Base-by-base conservation (phyloP, 495 filamentous ascomycete species). In the Aspergillus affinis region DNA sequence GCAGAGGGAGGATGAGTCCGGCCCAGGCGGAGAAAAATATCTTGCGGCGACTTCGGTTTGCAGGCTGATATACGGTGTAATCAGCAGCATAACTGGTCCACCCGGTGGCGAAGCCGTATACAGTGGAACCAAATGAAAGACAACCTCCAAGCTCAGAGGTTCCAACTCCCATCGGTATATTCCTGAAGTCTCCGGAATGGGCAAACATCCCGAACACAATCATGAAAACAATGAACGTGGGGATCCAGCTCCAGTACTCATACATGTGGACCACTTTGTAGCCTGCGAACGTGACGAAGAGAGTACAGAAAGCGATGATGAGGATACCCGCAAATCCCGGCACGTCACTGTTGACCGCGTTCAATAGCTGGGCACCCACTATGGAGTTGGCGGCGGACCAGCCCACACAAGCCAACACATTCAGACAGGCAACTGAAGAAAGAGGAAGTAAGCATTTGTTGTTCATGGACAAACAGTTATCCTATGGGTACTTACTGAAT, bases 21-120 rank as follows among this genome's bases (percentile, higher is more conserved):
- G 74, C 68, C 72, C 85, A 92, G 21, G 88, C 89, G 69, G 84
- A 86, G 55, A 84, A 56, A 74, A 93, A 95, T 50, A 91, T 77
- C 51, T 82, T 83, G 44, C 67, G 69, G 21, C 84, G 81, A 51
- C 83, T 83, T 48, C 81, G 80, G 57, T 74, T 74, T 2, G 78
- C 71, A 1, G 90, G 90, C 62, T 92, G 90, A 71, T 95, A 93
- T 12, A 91, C 88, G 20, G 88, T 91, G 73, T 93, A 93, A 65
- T 94, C 90, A 44, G 90, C 87, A 0, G 90, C 88, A 61, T 89
- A 91, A 18, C 83, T 85, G 9, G 87, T 88, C 90, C 90, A 94
- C 17, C 90, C 90, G 1, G 89, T 90, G 0, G 86, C 88, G 63
- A 92, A 93, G 15, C 90, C 89, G 60, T 83, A 92, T 20, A 92